Evolutionary conservation across 225 moss, liverwort and hornwort species (phyloP).

Genomic region (Bryum argenteum): DNA sequence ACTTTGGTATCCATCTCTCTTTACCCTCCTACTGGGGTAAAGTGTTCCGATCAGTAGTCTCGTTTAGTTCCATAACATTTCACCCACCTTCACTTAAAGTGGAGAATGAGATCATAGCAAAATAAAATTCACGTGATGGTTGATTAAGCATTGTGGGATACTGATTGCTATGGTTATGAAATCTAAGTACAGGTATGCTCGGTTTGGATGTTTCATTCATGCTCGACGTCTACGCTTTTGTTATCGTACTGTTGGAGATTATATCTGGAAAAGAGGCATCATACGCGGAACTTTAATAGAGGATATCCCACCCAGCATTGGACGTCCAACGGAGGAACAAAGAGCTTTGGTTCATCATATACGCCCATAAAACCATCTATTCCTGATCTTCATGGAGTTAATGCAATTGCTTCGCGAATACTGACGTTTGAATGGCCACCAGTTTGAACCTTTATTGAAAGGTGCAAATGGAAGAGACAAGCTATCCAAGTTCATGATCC

Average conservation of each 20-base stretch:
- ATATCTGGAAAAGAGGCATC: conserved; percentile 73
- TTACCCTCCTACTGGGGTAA: neutral
- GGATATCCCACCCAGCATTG: conserved; percentile 20
- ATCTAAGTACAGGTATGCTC: conserved; percentile 65
- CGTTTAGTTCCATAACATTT: neutral
- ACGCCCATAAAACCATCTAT: conserved; percentile 9
- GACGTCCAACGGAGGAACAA: conserved; percentile 53
- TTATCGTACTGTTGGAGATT: conserved; percentile 77
- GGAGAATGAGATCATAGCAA: neutral
- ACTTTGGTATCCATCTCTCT: neutral
- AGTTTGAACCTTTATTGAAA: conserved; percentile 68
- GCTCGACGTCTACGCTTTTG: conserved; percentile 85
- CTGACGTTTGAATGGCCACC: conserved; percentile 22
- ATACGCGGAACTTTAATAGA: conserved; percentile 43
- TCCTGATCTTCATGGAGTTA: conserved; percentile 12
- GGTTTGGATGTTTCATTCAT: conserved; percentile 83
- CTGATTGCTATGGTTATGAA: conserved; percentile 2
- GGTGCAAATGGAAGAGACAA: conserved; percentile 55
- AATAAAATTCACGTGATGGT: neutral
- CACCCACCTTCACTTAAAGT: neutral
- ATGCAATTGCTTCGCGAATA: conserved; percentile 5
- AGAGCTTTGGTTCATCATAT: conserved; percentile 71
- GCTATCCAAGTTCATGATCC: conserved; percentile 58
- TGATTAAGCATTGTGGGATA: neutral
- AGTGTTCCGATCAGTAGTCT: neutral